Conservation (phyloP, 345 rosid species). For the Corymbia maculata region DNA sequence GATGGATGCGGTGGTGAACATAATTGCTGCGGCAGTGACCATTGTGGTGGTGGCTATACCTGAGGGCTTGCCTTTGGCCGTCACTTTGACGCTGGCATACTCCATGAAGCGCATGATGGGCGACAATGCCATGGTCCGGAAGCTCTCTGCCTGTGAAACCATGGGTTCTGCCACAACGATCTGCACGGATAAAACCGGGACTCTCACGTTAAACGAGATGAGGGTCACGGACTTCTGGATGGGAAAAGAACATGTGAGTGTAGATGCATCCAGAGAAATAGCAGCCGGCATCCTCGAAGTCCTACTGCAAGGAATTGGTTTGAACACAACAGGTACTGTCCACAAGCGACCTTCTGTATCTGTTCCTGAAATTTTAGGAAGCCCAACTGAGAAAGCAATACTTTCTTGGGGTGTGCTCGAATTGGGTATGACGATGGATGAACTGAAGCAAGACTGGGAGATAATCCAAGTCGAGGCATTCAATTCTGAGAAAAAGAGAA, state of each 20-base stretch:
- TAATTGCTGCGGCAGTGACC: conserved; percentile 60
- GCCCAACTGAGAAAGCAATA: conserved; percentile 69
- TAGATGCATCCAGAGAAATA: neutral
- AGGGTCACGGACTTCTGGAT: conserved; percentile 50
- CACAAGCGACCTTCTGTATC: conserved; percentile 22
- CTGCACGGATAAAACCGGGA: conserved; percentile 74
- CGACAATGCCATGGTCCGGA: conserved; percentile 66
- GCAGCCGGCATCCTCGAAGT: conserved; percentile 14
- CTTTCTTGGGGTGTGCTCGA: conserved; percentile 56
- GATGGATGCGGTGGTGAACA: conserved; percentile 42
- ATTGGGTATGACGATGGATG: conserved; percentile 30
- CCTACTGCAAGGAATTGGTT: conserved; percentile 42
- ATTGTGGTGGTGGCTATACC: conserved; percentile 78
- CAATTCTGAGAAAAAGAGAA: conserved; percentile 56
- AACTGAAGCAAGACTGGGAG: conserved; percentile 9
- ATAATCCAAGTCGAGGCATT: conserved; percentile 53
- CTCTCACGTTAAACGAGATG: conserved; percentile 63
- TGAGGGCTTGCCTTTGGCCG: conserved; percentile 70
- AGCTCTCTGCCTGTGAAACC: conserved; percentile 74
- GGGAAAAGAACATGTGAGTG: conserved; percentile 22
- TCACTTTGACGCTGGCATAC: conserved; percentile 64
- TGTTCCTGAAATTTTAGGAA: conserved; percentile 35
- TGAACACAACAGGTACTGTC: conserved; percentile 56
- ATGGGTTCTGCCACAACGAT: conserved; percentile 81
- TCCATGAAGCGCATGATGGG: conserved; percentile 74